Conservation (phyloP, 257 asterid genomes). For the Gynochthodes officinalis region DNA sequence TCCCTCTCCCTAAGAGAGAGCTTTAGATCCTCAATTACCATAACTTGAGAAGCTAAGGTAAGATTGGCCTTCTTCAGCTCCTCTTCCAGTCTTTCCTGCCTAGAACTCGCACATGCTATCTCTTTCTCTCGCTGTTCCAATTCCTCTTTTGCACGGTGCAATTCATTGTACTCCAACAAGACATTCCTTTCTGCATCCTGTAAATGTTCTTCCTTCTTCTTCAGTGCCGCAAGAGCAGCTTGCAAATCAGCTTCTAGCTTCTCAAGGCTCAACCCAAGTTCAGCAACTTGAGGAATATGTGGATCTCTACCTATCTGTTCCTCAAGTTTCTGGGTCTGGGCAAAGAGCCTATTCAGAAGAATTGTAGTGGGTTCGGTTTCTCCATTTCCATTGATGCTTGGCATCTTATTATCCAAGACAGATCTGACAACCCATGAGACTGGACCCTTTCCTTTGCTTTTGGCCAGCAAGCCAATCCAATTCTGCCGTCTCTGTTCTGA, state of each 20-base stretch:
- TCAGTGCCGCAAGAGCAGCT: constrained; percentile 59
- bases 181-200: constrained; percentile 69
- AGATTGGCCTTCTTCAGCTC: constrained; percentile 57
- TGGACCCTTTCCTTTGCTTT: constrained; percentile 24
- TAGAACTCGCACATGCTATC: constrained; percentile 42
- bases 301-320: constrained; percentile 69
- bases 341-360: constrained; percentile 75
- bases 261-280: constrained; percentile 49
- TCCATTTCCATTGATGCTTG: constrained; percentile 57
- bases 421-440: constrained; percentile 44
- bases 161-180: constrained; percentile 41
- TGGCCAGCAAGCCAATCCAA: constrained; percentile 33
- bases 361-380: constrained; percentile 62
- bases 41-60: constrained; percentile 59
- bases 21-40: constrained; percentile 59
- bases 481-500: constrained; percentile 42
- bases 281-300: constrained; percentile 41
- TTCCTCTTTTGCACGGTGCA: constrained; percentile 50
- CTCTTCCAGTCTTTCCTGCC: constrained; percentile 64
- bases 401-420: constrained; percentile 46
- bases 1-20: constrained; percentile 52
- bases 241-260: constrained; percentile 64
- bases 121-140: constrained; percentile 53
- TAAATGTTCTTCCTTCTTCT: constrained; percentile 75
- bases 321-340: constrained; percentile 79